Percentiles rank a stretch among this genome's conserved stretches.
These are phyloP conservation scores for Penicillium samsonianum DNA, from an alignment of 495 filamentous ascomycete genomes.

Conservation along the genomic window DNA sequence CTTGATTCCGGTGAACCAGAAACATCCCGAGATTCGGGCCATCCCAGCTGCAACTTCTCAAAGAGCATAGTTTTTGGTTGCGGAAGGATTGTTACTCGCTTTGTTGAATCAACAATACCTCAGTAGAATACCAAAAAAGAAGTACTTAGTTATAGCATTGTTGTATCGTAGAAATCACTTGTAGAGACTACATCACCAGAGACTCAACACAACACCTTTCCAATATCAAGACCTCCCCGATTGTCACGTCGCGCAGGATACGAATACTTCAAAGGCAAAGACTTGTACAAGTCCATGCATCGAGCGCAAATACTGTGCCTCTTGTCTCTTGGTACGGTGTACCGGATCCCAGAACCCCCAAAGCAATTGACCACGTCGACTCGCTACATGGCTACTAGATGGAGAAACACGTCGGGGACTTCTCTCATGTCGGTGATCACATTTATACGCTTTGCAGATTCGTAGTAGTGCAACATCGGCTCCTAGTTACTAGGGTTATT, in stretches of 20 bases:
- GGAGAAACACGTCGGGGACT: background rate
- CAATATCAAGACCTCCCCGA: background rate
- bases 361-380: background rate
- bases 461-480: background rate
- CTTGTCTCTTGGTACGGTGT: background rate
- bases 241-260: too few species aligned
- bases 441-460: background rate
- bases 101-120: too few species aligned
- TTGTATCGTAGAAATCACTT: too few species aligned
- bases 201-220: background rate
- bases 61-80: background rate
- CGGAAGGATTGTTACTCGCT: too few species aligned
- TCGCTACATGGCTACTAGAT: background rate
- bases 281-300: background rate
- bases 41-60: background rate
- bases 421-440: background rate
- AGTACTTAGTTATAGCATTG: background rate
- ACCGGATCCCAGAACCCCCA: background rate
- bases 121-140: background rate
- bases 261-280: too few species aligned
- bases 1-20: background rate
- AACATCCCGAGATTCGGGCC: background rate
- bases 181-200: background rate
- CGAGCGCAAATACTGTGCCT: background rate
- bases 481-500: background rate